Base-by-base conservation (phyloP, 2,329 filamentous ascomycete genomes). In the Trichoderma semiorbis region DNA sequence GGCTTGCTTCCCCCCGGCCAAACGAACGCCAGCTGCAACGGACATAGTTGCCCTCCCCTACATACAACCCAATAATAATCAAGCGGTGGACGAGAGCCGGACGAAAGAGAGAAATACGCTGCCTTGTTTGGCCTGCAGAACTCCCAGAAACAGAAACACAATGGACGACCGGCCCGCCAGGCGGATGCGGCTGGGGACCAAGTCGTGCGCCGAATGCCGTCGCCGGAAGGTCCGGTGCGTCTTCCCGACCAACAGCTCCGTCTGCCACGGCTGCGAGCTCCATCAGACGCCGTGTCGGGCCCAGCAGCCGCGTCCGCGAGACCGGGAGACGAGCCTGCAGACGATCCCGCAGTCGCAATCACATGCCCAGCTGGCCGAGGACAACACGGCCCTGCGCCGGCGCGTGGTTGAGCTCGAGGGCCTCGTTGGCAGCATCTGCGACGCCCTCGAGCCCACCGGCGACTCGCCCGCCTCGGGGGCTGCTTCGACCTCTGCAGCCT, bases 141-240 rank as follows among this genome's bases (percentile, higher is more conserved):
- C 47, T 53, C 47, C 47, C 11, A n/a, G 39, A n/a, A 4, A 43
- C 39, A n/a, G 16, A 5, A 18, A 43, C 16, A 28, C 8, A 34
- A 72, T 72, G 73, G 60, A 69, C 39, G 72, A 70, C 39, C 39
- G 63, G 26, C 58, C 73, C 24, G 58, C 73, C 10, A 80, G 78
- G 57, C 79, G 76, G 11, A 77, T 79, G 75, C 77, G 79, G 4
- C 72, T 78, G 4, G 79, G 81, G 16, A 81, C 78, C 4, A 78
- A 75, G 72, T 81, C 78, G 71, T 82, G 81, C 69, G 73, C 75
- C 32, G 81, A 81, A 81, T 86, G 85, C 72, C 82, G 84, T 53
- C 82, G 85, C 47, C 83, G 85, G 65, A 87, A 86, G 77, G 84
- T 86, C 32, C 81, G 82, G 67, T 87, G 85, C 76, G 82, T 84